These are phyloP conservation scores for Dactylis glomerata DNA, from an alignment of 176 grass and related monocot genomes.

Conservation along the genomic window DNA sequence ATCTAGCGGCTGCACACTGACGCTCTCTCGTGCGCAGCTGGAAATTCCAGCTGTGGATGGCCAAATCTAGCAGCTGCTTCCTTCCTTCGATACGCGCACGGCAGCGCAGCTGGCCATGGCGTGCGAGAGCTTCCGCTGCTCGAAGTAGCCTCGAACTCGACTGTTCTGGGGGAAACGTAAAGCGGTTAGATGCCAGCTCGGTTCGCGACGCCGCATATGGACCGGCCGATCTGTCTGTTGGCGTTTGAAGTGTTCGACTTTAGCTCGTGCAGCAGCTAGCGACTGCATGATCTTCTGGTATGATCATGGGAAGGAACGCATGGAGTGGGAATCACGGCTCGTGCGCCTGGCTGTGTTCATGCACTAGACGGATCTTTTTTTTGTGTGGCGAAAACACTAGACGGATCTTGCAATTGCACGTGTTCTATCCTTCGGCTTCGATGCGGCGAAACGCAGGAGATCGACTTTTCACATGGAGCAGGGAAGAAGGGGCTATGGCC, in stretches of 20 bases:
- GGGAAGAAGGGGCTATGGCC: too few species aligned
- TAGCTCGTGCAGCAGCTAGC: not conserved
- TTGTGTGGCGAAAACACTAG: too few species aligned
- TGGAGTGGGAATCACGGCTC: not conserved
- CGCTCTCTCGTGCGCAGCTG: not conserved
- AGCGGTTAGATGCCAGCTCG: not conserved
- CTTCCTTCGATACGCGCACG: not conserved
- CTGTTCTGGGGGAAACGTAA: too few species aligned
- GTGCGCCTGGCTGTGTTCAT: not conserved
- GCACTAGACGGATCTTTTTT: not conserved
- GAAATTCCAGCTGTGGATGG: not conserved
- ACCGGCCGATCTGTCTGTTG: not conserved
- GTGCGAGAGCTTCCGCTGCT: too few species aligned
- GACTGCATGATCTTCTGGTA: not conserved
- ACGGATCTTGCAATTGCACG: too few species aligned
- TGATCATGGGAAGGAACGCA: not conserved
- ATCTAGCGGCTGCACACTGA: too few species aligned
- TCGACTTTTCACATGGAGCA: too few species aligned
- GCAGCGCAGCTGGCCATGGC: too few species aligned
- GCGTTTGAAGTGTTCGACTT: not conserved
- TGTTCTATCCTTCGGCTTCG: too few species aligned
- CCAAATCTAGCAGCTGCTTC: not conserved
- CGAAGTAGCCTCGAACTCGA: too few species aligned
- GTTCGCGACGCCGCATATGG: not conserved
- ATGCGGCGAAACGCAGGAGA: too few species aligned